Conservation (phyloP, 1,139 yeast genomes). For the Yamadazyma sp. region DNA sequence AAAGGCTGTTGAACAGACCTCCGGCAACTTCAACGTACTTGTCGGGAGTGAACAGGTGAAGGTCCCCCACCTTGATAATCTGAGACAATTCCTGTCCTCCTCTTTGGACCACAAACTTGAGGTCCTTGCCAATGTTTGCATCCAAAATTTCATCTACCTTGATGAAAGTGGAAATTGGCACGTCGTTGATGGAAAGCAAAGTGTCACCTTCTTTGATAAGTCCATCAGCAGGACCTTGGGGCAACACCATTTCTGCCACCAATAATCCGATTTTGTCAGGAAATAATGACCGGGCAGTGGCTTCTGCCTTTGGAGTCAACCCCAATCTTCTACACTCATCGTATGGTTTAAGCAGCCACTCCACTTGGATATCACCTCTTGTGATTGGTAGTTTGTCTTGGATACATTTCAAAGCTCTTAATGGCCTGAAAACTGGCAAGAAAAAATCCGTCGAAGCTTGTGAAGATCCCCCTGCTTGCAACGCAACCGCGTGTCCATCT, state of each 20-base stretch:
- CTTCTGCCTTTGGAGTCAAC: conserved; percentile 72
- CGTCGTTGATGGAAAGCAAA: conserved; percentile 69
- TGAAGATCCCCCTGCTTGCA: conserved; percentile 92
- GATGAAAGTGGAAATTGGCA: conserved; percentile 65
- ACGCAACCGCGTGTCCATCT: conserved; percentile 84
- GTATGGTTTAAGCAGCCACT: conserved; percentile 83
- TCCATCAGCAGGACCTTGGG: conserved; percentile 83
- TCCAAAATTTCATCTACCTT: conserved; percentile 86
- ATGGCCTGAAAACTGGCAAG: conserved; percentile 79
- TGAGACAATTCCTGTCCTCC: conserved; percentile 61
- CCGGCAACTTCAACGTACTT: conserved; percentile 83
- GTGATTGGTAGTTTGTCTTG: conserved; percentile 61
- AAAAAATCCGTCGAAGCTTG: conserved; percentile 94
- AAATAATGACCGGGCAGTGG: conserved; percentile 62
- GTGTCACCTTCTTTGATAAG: conserved; percentile 83
- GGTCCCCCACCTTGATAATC: conserved; percentile 62
- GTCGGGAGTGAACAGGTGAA: conserved; percentile 81
- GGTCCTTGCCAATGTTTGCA: conserved; percentile 57
- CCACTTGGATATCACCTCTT: conserved; percentile 84
- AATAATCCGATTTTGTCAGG: conserved; percentile 80
- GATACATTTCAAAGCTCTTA: conserved; percentile 75
- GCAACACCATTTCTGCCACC: conserved; percentile 81
- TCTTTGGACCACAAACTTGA: conserved; percentile 68
- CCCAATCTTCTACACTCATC: conserved; percentile 92
- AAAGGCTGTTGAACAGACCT: conserved; percentile 78